A percentile compares a stretch with the other conserved stretches of the same genome.
Conservation (phyloP, 164 flowering plant genomes). For the Stephania yunnanensis region DNA sequence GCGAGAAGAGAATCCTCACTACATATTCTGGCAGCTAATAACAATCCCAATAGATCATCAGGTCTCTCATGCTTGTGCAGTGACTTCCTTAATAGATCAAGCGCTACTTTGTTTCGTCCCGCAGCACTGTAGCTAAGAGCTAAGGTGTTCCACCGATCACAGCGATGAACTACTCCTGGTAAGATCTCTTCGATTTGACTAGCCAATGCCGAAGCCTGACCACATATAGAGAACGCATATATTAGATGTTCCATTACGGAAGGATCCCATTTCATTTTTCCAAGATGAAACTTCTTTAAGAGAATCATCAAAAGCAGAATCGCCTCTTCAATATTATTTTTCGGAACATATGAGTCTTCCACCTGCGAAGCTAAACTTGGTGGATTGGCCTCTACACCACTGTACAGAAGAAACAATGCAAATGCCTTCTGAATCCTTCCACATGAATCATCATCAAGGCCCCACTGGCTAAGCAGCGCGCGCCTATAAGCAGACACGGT, state of each 20-base stretch:
- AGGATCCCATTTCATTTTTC: constrained; percentile 77
- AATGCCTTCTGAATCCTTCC: constrained; percentile 82
- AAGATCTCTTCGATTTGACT: constrained; percentile 69
- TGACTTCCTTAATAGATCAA: constrained; percentile 74
- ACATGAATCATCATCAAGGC: constrained; percentile 70
- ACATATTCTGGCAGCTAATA: constrained; percentile 79
- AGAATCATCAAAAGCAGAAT: constrained; percentile 82
- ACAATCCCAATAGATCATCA: constrained; percentile 51
- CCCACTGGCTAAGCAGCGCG: constrained; percentile 87
- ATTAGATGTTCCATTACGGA: constrained; percentile 80
- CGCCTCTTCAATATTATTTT: constrained; percentile 87
- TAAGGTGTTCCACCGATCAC: constrained; percentile 74
- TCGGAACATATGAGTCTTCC: constrained; percentile 78
- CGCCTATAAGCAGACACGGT: constrained; percentile 80
- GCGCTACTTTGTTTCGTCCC: constrained; percentile 54
- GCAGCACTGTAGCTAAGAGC: constrained; percentile 72
- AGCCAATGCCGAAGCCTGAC: constrained; percentile 68
- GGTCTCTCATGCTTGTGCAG: constrained; percentile 73
- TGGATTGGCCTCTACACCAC: constrained; percentile 87
- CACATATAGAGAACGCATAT: constrained; percentile 74
- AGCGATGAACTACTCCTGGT: constrained; percentile 74
- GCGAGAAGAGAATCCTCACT: constrained; percentile 65
- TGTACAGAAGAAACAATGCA: constrained; percentile 72
- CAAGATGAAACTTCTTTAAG: constrained; percentile 55
- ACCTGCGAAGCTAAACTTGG: constrained; percentile 71